These are phyloP conservation scores for Kandelia obovata DNA, from an alignment of 345 rosid species.

Conservation along the genomic window DNA sequence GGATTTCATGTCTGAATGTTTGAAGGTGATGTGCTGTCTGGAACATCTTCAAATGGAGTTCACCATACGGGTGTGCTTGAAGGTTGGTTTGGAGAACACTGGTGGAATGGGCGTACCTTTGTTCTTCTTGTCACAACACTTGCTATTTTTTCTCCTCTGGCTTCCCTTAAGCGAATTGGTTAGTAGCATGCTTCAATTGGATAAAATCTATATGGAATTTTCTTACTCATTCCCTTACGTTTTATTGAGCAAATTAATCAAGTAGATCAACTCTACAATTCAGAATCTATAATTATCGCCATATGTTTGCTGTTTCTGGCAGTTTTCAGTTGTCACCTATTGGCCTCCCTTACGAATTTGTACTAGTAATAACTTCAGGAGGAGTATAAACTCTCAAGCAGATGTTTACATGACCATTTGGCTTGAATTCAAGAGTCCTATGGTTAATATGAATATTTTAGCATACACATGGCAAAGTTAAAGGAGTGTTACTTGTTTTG, in stretches of 20 bases:
- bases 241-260: not conserved
- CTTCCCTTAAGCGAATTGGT: constrained; percentile 82
- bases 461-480: no score
- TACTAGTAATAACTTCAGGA: no score
- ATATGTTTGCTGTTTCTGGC: not conserved
- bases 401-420: no score
- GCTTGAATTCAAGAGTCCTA: no score
- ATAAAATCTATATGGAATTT: constrained; percentile 2
- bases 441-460: no score
- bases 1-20: constrained; percentile 8
- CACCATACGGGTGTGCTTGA: constrained; percentile 76
- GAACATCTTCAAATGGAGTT: constrained; percentile 61
- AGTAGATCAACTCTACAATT: no score
- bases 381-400: no score
- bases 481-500: no score
- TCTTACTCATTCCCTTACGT: not conserved
- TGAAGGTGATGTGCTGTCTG: constrained; percentile 70
- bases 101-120: constrained; percentile 64
- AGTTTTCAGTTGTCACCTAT: not conserved
- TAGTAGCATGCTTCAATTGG: constrained; percentile 20
- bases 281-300: no score
- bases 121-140: constrained; percentile 65
- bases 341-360: not conserved
- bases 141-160: constrained; percentile 65
- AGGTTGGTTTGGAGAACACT: constrained; percentile 69